phyloP scores from a whole-genome alignment of 2,329 filamentous ascomycete genomes.

The Diaporthe sp. region DNA sequence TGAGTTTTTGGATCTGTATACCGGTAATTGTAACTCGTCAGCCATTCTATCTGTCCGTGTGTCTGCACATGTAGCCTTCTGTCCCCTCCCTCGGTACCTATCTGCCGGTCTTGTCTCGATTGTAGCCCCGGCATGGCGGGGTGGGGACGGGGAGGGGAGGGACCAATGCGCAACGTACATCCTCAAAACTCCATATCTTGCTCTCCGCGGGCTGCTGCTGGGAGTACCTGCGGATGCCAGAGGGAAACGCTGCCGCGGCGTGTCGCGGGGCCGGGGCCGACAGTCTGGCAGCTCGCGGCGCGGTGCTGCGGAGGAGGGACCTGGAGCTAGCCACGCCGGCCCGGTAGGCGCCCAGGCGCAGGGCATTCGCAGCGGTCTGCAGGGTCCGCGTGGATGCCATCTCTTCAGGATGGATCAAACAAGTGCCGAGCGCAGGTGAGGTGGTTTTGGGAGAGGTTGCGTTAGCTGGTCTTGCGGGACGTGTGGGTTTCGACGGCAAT shows the following conservation, averaged over 20 bases:
- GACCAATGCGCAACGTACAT: conserved; percentile 47
- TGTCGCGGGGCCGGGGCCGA: background rate
- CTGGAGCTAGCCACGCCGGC: conserved; percentile 10
- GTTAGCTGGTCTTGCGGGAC: conserved; percentile 1
- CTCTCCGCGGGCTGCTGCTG: conserved; percentile 45
- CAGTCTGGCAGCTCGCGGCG: background rate
- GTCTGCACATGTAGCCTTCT: background rate
- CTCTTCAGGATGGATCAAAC: background rate
- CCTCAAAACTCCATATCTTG: conserved; percentile 64
- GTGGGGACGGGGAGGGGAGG: background rate
- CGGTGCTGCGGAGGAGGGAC: conserved; percentile 6
- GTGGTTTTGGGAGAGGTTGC: background rate
- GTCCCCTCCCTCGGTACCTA: background rate
- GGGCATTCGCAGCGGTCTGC: conserved; percentile 16
- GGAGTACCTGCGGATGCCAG: conserved; percentile 46
- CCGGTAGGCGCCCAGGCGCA: conserved; percentile 33
- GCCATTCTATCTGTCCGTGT: background rate
- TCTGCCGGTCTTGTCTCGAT: background rate
- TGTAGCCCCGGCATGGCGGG: background rate
- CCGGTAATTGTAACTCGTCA: background rate
- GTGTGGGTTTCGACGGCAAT: background rate
- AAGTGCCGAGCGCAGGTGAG: background rate
- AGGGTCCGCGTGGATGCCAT: conserved; percentile 38
- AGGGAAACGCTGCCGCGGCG: background rate
- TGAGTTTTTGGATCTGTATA: conserved; percentile 57